Evolutionary conservation across 108 stramenopile species (phyloP).

Genomic region (Skeletonema costatum): DNA sequence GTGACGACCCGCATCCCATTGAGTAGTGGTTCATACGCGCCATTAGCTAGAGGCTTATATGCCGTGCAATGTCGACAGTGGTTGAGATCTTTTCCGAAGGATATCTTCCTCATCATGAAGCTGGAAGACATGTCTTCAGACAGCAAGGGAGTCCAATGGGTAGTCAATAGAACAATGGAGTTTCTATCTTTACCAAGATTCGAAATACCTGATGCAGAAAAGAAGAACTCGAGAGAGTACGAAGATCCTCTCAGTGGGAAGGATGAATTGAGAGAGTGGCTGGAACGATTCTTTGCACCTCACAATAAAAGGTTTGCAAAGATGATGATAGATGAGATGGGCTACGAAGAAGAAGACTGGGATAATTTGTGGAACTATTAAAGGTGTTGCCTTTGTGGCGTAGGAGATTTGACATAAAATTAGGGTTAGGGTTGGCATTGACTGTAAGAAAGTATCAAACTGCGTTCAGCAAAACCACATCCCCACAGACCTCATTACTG

Average conservation of each 20-base stretch:
- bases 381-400: not conserved
- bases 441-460: too few relatives aligned
- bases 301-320: slow-evolving; percentile 44
- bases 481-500: too few relatives aligned
- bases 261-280: slow-evolving; percentile 37
- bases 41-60: slow-evolving; percentile 91
- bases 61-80: slow-evolving; percentile 93
- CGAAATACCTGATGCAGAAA: slow-evolving; percentile 30
- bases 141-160: slow-evolving; percentile 49
- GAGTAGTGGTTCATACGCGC: slow-evolving; percentile 86
- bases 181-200: slow-evolving; percentile 57
- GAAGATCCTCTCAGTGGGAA: slow-evolving; percentile 27
- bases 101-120: slow-evolving; percentile 76
- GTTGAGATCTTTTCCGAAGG: slow-evolving; percentile 74
- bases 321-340: slow-evolving; percentile 40
- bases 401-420: not conserved
- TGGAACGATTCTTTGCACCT: slow-evolving; percentile 48
- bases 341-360: slow-evolving; percentile 41
- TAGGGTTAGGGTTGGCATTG: too few relatives aligned
- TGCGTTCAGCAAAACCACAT: too few relatives aligned
- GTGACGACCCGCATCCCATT: slow-evolving; percentile 69
- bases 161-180: slow-evolving; percentile 48
- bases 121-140: slow-evolving; percentile 76
- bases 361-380: slow-evolving; percentile 29
- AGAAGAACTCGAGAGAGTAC: slow-evolving; percentile 49